Percentiles rank a stretch among this genome's conserved stretches.
Conservation (phyloP, 305 asterid species). For the Fraxinus nigra region DNA sequence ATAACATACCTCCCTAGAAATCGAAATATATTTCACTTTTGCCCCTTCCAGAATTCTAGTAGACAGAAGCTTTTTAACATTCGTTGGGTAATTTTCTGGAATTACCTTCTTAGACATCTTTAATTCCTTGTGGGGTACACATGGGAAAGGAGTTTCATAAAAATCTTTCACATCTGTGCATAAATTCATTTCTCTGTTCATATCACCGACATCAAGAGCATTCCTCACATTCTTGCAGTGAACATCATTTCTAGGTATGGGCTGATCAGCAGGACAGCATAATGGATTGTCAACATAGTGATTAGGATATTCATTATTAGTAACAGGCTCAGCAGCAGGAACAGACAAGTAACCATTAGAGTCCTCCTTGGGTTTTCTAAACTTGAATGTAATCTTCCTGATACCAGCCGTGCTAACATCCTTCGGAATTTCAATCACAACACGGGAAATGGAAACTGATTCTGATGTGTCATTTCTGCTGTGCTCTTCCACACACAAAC, state of each 20-base stretch:
- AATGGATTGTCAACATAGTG: slow-evolving; percentile 33
- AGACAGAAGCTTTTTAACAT: slow-evolving; percentile 79
- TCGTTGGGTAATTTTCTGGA: slow-evolving; percentile 63
- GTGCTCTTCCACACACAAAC: slow-evolving; percentile 35
- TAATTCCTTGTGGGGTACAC: slow-evolving; percentile 50
- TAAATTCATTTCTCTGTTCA: slow-evolving; percentile 31
- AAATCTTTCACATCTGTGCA: slow-evolving; percentile 33
- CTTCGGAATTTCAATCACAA: slow-evolving; percentile 94
- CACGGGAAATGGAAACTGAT: slow-evolving; percentile 52
- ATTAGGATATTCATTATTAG: slow-evolving; percentile 33
- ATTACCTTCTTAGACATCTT: slow-evolving; percentile 72
- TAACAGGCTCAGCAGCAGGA: slow-evolving; percentile 36
- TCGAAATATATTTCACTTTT: slow-evolving; percentile 68
- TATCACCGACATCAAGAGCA: slow-evolving; percentile 20
- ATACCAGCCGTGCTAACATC: slow-evolving; percentile 84
- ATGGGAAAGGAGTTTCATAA: slow-evolving; percentile 40
- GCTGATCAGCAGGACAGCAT: slow-evolving; percentile 36
- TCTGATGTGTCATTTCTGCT: slow-evolving; percentile 34
- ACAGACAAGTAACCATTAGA: slow-evolving; percentile 27
- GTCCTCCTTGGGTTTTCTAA: slow-evolving; percentile 76
- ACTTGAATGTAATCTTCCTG: slow-evolving; percentile 87
- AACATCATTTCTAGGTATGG: slow-evolving; percentile 30
- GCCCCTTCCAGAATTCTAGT: slow-evolving; percentile 92
- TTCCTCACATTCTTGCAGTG: slow-evolving; percentile 33
- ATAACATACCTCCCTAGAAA: slow-evolving; percentile 50